Base-by-base conservation (phyloP, 352 stramenopile species). In the Achlya hypogyna region DNA sequence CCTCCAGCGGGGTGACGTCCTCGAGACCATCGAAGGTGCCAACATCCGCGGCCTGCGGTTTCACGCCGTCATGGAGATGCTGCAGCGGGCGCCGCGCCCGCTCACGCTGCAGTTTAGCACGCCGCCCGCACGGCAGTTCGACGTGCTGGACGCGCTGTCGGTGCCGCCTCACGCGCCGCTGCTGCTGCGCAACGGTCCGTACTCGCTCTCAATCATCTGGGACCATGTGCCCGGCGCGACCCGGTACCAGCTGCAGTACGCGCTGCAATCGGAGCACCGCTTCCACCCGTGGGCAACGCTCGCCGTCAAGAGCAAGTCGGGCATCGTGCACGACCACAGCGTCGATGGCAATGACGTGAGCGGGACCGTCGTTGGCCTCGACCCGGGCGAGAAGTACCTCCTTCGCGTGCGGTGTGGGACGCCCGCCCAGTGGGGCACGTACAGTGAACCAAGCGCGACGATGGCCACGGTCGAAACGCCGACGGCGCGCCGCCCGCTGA, bases 21-120 rank as follows among this genome's bases (percentile, higher is more conserved):
- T 95, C 0, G 74, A 91, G 18, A 74, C 81, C 0, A 79, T 95
- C 40, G 93, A 93, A 60, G 86, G 74, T 5, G 70, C 88, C 25
- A 86, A 78, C 62, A 70, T 93, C 53, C 75, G 77, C 22, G 75
- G 77, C 23, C 70, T 89, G 14, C 60, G 77, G 14, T 95, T 95
- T 63, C 51, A 86, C 34, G 80, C 70, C 29, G 82, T 92, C 3
- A 89, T 95, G 25, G 82, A 92, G 29, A 74, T 85, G 42, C 78
- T 95, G 28, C 90, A 92, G 49, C 74, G 86, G 63, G 78, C 84
- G 0, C 70, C 73, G 12, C 80, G 86, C 8, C 86, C 86, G 0
- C 60, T 93, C 10, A 69, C 86, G 27, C 70, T 95, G 38, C 78
- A 83, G 0, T 87, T 95, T 45, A 73, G 87, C 51, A 86, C 78